These are phyloP conservation scores for Backusella liffmaniae DNA, from an alignment of 192 early-diverging fungal species.

Conservation along the genomic window DNA sequence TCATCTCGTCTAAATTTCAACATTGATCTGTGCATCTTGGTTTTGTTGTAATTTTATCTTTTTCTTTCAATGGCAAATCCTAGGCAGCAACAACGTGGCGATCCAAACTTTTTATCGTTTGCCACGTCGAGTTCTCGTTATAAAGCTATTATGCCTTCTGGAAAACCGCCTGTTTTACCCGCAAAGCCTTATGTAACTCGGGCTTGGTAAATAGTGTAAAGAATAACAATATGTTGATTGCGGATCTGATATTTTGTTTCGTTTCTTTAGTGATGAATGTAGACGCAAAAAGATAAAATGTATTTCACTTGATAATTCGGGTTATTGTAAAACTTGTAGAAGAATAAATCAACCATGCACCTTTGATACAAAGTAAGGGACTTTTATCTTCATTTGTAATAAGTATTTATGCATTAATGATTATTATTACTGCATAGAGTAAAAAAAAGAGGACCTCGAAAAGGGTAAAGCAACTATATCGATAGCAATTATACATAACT, in stretches of 20 bases:
- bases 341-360: conserved; percentile 20
- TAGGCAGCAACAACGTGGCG: background rate
- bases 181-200: background rate
- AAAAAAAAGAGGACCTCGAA: conserved; percentile 18
- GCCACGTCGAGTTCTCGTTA: background rate
- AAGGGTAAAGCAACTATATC: conserved; percentile 6
- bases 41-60: background rate
- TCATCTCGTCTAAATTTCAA: background rate
- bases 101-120: background rate
- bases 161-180: background rate
- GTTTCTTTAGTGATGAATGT: conserved; percentile 31
- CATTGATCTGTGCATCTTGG: background rate
- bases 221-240: background rate
- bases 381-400: background rate
- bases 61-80: background rate
- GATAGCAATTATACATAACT: too few species aligned
- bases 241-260: background rate
- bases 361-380: conserved; percentile 26
- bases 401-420: background rate
- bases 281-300: conserved; percentile 37
- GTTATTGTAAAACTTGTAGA: conserved; percentile 26
- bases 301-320: conserved; percentile 15
- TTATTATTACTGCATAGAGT: background rate
- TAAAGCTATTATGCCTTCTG: conserved; percentile 4
- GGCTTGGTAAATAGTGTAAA: background rate